These are phyloP conservation scores for Cladosporium phlei DNA, from an alignment of 2,329 filamentous ascomycete genomes.

Conservation along the genomic window DNA sequence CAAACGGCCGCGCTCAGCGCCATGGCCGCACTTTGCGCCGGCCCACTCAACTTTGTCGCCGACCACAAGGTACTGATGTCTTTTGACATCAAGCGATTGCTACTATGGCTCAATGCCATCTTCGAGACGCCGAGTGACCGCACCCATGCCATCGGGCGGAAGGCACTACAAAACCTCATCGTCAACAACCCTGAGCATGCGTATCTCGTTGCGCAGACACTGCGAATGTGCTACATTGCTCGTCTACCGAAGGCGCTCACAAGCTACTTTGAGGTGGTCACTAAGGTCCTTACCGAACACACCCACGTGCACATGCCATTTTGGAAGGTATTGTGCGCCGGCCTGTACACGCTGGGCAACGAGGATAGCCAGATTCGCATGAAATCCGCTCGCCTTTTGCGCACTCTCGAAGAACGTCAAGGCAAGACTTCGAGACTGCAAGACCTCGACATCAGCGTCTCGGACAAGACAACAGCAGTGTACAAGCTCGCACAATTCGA, in stretches of 20 bases:
- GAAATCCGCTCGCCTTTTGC: slow-evolving; percentile 76
- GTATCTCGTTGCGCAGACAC: slow-evolving; percentile 81
- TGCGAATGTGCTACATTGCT: slow-evolving; percentile 82
- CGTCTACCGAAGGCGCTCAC: slow-evolving; percentile 71
- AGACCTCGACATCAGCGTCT: slow-evolving; percentile 97
- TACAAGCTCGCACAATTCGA: slow-evolving; percentile 98
- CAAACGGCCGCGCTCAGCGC: slow-evolving; percentile 86
- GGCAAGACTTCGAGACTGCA: slow-evolving; percentile 85
- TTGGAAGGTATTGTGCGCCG: slow-evolving; percentile 84
- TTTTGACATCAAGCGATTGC: slow-evolving; percentile 88
- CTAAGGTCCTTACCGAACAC: slow-evolving; percentile 77
- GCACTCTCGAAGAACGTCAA: slow-evolving; percentile 76
- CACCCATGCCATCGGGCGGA: slow-evolving; percentile 82
- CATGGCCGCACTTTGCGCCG: slow-evolving; percentile 86
- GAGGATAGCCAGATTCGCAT: slow-evolving; percentile 84
- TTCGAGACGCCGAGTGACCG: slow-evolving; percentile 89
- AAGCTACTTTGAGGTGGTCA: slow-evolving; percentile 92
- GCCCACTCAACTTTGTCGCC: slow-evolving; percentile 78
- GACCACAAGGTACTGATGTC: slow-evolving; percentile 83
- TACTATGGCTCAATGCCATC: slow-evolving; percentile 92
- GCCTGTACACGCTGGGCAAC: slow-evolving; percentile 87
- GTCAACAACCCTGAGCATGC: slow-evolving; percentile 83
- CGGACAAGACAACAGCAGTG: slow-evolving; percentile 95
- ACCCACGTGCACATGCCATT: slow-evolving; percentile 79
- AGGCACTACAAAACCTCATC: slow-evolving; percentile 84